Base-by-base conservation (phyloP, 305 asterid genomes). In the Ajuga reptans region DNA sequence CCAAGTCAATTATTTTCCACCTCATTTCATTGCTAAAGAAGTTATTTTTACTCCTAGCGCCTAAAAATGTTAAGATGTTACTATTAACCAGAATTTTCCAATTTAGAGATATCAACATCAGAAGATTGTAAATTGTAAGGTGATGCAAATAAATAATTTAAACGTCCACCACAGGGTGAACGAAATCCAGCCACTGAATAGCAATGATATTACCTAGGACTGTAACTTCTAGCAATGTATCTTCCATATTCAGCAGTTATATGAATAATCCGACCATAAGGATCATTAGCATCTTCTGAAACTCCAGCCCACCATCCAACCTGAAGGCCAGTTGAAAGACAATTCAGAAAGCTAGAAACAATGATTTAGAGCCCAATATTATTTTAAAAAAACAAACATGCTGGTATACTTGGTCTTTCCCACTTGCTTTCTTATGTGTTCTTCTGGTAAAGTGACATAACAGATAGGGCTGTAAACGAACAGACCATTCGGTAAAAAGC, bases 281-380 rank as follows among this genome's bases (percentile, higher is more conserved):
- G 96, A 84, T 90, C 89, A 65, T 29, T 64, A 34, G 75, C 62
- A 72, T 89, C 91, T 66, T 87, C 90, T 47, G 98, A 84, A 81
- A 84, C 71, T 75, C 97, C 98, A 77, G 96, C 84, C 98, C 98
- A 93, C 98, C 98, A 93, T 69, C 98, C 98, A 73, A 93, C 96
- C 98, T 93, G 84, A 75, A 66, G 68, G 59, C 16, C 71, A 75
- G 72, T 66, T 64, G 73, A 79, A 73, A 50, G 64, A 65, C 24
- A 66, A 71, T 51, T 27, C 24, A 57, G 41, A 33, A 57, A 39
- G 45, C 31, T 43, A 69, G 37, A 24, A 46, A 66, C 67, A 47
- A 16, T 6, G 7, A 5, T 42, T 61, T 27, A 66, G 47, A 49
- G 51, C 69, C 66, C 27, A 67, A 59, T 56, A 54, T 16, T 29